Conservation (phyloP, 768 basidiomycete species). For the Rhizopogon vinicolor region DNA sequence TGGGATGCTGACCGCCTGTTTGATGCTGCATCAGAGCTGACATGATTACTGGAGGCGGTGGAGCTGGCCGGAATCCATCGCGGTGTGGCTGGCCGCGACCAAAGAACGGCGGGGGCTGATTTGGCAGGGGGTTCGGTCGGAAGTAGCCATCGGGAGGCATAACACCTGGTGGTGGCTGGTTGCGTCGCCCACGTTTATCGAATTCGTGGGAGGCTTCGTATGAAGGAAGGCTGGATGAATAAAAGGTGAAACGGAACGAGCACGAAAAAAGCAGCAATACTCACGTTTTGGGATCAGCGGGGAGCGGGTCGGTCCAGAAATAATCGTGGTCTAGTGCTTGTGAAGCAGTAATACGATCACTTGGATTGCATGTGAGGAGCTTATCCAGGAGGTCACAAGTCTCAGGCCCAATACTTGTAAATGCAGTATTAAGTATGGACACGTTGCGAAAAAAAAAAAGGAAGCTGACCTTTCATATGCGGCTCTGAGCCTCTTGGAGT, state of each 20-base stretch:
- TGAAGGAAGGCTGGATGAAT: conserved; percentile 49
- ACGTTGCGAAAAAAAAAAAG: not conserved
- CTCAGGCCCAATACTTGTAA: conserved; percentile 58
- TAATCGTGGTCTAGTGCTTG: conserved; percentile 90
- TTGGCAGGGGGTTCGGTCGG: conserved; percentile 11
- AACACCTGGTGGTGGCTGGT: conserved; percentile 22
- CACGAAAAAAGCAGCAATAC: conserved; percentile 16
- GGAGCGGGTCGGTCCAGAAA: conserved; percentile 89
- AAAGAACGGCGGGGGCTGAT: conserved; percentile 23
- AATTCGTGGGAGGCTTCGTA: conserved; percentile 86
- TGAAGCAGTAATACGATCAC: conserved; percentile 75
- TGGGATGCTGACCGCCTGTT: not conserved
- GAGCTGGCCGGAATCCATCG: conserved; percentile 10
- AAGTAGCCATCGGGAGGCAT: conserved; percentile 18
- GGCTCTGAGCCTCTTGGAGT: conserved; percentile 51
- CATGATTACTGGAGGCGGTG: conserved; percentile 21
- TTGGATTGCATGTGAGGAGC: conserved; percentile 79
- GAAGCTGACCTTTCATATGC: conserved; percentile 55
- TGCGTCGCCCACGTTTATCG: conserved; percentile 65
- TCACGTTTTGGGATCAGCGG: conserved; percentile 79
- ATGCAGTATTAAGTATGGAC: conserved; percentile 2
- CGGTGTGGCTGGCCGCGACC: conserved; percentile 34
- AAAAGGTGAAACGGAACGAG: not conserved
- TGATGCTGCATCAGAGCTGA: conserved; percentile 26
- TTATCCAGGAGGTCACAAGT: conserved; percentile 81